phyloP scores from a whole-genome alignment of 805 yeast genomes.

The Sugiyamaella valdiviana region DNA sequence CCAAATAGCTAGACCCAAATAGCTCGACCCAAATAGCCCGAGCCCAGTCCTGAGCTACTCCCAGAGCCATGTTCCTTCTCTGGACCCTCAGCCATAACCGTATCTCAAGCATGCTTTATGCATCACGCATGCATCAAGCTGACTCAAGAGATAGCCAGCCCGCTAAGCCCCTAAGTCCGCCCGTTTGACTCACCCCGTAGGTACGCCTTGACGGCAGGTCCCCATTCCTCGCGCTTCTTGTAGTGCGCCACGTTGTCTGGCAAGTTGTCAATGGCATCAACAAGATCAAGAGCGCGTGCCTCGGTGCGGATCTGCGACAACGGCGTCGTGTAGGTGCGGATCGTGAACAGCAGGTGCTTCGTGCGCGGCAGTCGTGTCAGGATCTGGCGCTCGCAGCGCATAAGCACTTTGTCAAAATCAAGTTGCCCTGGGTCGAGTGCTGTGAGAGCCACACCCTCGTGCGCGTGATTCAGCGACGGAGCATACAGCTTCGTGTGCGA shows the following conservation, averaged over 20 bases:
- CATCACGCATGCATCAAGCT: too few relatives aligned
- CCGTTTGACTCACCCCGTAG: slow-evolving; percentile 31
- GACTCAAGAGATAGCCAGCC: background rate
- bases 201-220: slow-evolving; percentile 50
- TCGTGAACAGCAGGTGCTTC: slow-evolving; percentile 43
- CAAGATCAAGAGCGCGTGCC: slow-evolving; percentile 45
- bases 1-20: too few relatives aligned
- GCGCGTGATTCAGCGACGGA: slow-evolving; percentile 39
- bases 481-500: slow-evolving; percentile 48
- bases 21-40: too few relatives aligned
- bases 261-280: slow-evolving; percentile 59
- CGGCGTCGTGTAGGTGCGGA: slow-evolving; percentile 55
- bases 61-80: too few relatives aligned
- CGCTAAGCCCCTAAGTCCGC: background rate
- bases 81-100: too few relatives aligned
- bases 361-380: slow-evolving; percentile 48
- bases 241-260: slow-evolving; percentile 54
- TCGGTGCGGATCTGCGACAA: slow-evolving; percentile 42
- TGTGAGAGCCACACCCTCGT: slow-evolving; percentile 23
- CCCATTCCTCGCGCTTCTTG: slow-evolving; percentile 64
- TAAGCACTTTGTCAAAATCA: slow-evolving; percentile 38
- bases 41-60: too few relatives aligned
- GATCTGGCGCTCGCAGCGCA: slow-evolving; percentile 56
- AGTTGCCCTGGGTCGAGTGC: slow-evolving; percentile 32
- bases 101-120: too few relatives aligned